phyloP scores from a whole-genome alignment of 1,284 basidiomycete species.

The Trichosporon sp. region DNA sequence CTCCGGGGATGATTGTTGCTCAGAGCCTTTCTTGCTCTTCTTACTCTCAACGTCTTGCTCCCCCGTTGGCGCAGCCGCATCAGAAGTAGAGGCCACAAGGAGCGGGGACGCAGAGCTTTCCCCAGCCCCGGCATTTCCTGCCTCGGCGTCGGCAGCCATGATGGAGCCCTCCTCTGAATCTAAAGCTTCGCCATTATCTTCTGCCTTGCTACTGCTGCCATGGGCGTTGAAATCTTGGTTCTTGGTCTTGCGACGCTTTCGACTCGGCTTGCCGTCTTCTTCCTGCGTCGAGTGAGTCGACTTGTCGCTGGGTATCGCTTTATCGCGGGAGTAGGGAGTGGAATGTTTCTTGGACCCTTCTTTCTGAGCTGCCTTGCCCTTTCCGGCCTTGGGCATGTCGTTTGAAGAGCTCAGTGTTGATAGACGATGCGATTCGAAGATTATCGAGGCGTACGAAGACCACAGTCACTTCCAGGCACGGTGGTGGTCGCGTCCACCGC shows the following conservation, averaged over 20 bases:
- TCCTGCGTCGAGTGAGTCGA: background rate
- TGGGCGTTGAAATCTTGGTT: background rate
- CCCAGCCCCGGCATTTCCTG: background rate
- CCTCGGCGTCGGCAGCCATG: background rate
- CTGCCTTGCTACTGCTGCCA: background rate
- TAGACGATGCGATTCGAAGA: background rate
- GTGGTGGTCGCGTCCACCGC: background rate
- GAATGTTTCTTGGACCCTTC: background rate
- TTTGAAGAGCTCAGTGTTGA: background rate
- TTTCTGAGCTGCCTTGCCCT: background rate
- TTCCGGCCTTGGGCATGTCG: slow-evolving; percentile 10
- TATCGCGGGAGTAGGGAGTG: background rate
- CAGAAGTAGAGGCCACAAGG: background rate
- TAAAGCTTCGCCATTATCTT: background rate
- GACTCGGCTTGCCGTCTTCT: background rate
- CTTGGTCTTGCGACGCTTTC: background rate
- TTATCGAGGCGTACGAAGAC: too few species aligned
- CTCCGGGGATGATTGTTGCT: background rate
- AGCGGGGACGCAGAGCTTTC: background rate
- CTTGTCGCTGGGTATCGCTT: background rate
- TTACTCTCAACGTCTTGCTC: background rate
- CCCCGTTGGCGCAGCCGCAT: slow-evolving; percentile 1
- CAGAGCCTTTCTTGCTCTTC: background rate
- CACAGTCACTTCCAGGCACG: background rate
- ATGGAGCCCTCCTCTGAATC: background rate